Evolutionary conservation across 352 stramenopile genomes (phyloP).

Genomic region (Elongisporangium undulatum): DNA sequence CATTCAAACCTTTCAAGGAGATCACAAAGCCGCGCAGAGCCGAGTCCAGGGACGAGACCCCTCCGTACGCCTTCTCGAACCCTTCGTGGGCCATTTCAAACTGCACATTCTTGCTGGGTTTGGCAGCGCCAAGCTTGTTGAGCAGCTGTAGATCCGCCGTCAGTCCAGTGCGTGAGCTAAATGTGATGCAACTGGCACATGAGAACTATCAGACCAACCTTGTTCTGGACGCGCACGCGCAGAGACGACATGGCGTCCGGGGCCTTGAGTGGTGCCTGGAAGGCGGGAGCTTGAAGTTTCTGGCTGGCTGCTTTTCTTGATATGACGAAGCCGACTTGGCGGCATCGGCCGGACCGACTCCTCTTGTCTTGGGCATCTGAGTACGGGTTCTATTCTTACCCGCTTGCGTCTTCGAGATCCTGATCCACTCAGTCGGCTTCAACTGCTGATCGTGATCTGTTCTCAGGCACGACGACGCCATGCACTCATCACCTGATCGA

Average conservation of each 20-base stretch:
- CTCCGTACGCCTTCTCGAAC: constrained; percentile 58
- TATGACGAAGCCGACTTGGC: not conserved
- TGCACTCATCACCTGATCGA: no score
- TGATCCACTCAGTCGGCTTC: not conserved
- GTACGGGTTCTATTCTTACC: not conserved
- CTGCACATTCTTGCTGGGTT: constrained; percentile 75
- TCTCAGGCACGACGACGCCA: no score
- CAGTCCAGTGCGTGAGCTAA: no score
- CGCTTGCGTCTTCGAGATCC: not conserved
- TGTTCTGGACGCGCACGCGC: constrained; percentile 73
- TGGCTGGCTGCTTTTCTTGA: not conserved
- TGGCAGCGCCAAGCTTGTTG: constrained; percentile 55
- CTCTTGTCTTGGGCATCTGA: not conserved
- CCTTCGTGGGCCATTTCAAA: constrained; percentile 56
- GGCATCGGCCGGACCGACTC: not conserved
- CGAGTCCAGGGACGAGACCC: constrained; percentile 37
- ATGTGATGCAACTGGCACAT: not conserved
- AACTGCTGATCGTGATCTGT: not conserved
- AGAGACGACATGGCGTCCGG: constrained; percentile 58
- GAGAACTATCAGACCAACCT: constrained; percentile 14
- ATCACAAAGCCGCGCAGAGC: constrained; percentile 53
- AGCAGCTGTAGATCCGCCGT: constrained; percentile 26
- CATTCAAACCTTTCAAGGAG: constrained; percentile 33
- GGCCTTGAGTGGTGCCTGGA: not conserved
- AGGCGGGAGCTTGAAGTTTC: not conserved